phyloP scores from a whole-genome alignment of 148 eudicot species.

The Amaranthus hypochondriacus region DNA sequence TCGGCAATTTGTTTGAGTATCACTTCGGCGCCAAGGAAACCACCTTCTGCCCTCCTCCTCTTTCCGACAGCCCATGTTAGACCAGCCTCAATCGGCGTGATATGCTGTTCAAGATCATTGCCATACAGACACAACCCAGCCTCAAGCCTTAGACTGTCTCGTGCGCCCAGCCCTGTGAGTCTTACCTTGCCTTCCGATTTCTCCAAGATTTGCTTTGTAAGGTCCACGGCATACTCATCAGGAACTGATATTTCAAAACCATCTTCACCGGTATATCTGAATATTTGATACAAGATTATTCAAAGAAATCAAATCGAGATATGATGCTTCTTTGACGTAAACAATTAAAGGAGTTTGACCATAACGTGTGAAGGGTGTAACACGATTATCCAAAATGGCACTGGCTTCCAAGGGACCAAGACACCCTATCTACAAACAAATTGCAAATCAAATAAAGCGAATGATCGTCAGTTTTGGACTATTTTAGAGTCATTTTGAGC shows the following conservation, averaged over 20 bases:
- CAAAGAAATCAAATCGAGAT: background rate
- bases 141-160: constrained; percentile 95
- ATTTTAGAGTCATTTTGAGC: too few species aligned
- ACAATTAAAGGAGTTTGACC: background rate
- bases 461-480: too few species aligned
- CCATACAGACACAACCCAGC: constrained; percentile 81
- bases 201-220: constrained; percentile 79
- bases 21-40: too few species aligned
- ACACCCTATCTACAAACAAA: too few species aligned
- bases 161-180: constrained; percentile 87
- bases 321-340: background rate
- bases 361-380: background rate
- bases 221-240: constrained; percentile 71
- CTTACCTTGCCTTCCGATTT: constrained; percentile 96
- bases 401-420: background rate
- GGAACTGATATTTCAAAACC: constrained; percentile 99
- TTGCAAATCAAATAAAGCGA: too few species aligned
- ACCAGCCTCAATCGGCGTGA: too few species aligned
- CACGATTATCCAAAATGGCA: background rate
- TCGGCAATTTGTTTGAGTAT: constrained; percentile 58
- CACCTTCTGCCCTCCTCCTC: too few species aligned
- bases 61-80: too few species aligned
- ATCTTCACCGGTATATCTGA: constrained; percentile 97
- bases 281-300: background rate
- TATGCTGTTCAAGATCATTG: too few species aligned